Conservation (phyloP, 352 stramenopile genomes). For the Pythium insidiosum region DNA sequence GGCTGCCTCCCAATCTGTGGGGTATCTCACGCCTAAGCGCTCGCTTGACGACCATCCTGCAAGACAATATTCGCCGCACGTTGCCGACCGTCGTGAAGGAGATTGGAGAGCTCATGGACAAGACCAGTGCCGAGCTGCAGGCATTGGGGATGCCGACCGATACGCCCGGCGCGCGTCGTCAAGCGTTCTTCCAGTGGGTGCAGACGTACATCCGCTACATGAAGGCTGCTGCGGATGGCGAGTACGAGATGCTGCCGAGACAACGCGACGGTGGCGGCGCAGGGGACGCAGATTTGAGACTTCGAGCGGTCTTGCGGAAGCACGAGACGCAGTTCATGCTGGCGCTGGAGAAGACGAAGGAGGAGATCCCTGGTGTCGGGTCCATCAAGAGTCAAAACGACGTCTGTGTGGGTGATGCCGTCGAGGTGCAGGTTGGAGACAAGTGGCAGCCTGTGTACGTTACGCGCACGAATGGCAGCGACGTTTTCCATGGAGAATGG, state of each 20-base stretch:
- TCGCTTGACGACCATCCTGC: constrained; percentile 32
- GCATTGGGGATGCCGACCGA: constrained; percentile 16
- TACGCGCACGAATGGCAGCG: neutral
- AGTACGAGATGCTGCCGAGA: constrained; percentile 17
- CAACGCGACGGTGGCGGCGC: neutral
- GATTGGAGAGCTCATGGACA: constrained; percentile 21
- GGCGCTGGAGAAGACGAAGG: constrained; percentile 11
- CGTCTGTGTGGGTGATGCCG: constrained; percentile 1
- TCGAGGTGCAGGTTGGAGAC: neutral
- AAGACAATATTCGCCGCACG: constrained; percentile 37
- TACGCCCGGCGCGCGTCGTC: constrained; percentile 10
- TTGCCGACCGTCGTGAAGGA: constrained; percentile 35
- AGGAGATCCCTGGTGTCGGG: neutral
- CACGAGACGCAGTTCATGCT: constrained; percentile 21
- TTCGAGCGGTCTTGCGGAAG: constrained; percentile 23
- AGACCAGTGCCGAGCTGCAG: constrained; percentile 11
- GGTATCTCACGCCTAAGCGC: constrained; percentile 24
- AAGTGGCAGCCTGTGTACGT: neutral
- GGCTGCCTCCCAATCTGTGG: constrained; percentile 21
- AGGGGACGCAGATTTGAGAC: constrained; percentile 10
- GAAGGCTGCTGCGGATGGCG: constrained; percentile 21
- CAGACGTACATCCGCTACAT: constrained; percentile 25
- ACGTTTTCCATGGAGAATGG: constrained; percentile 1
- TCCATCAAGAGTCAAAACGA: neutral
- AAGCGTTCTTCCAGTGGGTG: constrained; percentile 23